These are phyloP conservation scores for Fusarium virguliforme DNA, from an alignment of 2,329 filamentous ascomycete genomes.

Conservation along the genomic window DNA sequence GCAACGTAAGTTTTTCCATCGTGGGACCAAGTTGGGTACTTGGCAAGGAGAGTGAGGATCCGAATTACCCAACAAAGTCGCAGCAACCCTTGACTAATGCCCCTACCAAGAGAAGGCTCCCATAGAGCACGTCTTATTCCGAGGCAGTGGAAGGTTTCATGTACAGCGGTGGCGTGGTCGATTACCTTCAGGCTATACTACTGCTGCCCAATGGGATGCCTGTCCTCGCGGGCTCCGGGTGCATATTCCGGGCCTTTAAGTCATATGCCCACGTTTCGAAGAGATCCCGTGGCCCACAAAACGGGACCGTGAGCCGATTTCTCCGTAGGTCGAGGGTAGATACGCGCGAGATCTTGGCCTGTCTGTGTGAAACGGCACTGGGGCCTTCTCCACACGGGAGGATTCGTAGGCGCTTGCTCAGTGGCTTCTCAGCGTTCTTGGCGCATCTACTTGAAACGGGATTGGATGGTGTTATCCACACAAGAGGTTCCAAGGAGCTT, in stretches of 20 bases:
- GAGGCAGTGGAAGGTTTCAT: slow-evolving; percentile 9
- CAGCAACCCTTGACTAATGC: neutral
- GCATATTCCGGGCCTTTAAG: neutral
- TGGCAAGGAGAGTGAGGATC: slow-evolving; percentile 36
- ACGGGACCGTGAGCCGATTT: neutral
- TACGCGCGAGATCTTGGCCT: neutral
- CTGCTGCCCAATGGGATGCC: neutral
- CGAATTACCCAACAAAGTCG: slow-evolving; percentile 21
- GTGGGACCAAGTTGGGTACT: slow-evolving; percentile 5
- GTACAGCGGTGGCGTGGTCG: slow-evolving; percentile 9
- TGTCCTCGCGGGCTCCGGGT: neutral
- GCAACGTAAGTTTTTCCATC: neutral
- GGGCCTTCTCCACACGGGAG: neutral
- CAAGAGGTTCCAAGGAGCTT: slow-evolving; percentile 1
- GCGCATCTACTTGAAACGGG: neutral
- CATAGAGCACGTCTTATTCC: slow-evolving; percentile 12
- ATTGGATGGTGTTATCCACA: neutral
- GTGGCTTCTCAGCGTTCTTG: neutral
- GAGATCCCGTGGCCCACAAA: slow-evolving; percentile 8
- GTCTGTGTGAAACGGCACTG: neutral
- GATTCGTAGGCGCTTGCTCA: neutral
- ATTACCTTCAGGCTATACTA: slow-evolving; percentile 7
- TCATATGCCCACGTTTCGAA: slow-evolving; percentile 7
- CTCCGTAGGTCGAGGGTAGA: neutral
- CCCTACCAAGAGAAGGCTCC: neutral